phyloP scores from a whole-genome alignment of 2,329 filamentous ascomycete species.

The Fusarium xylarioides region DNA sequence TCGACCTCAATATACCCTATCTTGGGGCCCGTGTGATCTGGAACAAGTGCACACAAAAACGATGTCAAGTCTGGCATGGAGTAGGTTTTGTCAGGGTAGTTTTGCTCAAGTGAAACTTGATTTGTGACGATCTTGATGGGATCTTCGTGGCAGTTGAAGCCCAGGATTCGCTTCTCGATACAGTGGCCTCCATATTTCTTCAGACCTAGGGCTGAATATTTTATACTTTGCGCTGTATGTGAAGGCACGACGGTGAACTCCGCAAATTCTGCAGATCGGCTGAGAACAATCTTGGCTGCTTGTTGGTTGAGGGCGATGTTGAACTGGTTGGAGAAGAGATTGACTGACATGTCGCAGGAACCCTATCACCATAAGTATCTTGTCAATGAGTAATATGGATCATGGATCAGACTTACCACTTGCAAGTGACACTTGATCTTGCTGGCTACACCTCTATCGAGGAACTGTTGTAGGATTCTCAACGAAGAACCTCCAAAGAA shows the following conservation, averaged over 20 bases:
- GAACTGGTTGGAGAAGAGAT: conserved; percentile 39
- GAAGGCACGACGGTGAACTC: conserved; percentile 37
- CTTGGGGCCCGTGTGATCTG: conserved; percentile 3
- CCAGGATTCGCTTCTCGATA: conserved; percentile 32
- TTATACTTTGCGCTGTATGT: conserved; percentile 37
- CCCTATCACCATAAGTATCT: conserved; percentile 15
- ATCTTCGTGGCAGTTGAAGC: conserved; percentile 39
- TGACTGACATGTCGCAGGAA: conserved; percentile 34
- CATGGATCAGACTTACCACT: conserved; percentile 18
- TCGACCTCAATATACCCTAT: conserved; percentile 11
- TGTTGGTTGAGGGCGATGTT: conserved; percentile 33
- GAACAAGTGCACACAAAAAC: conserved; percentile 25
- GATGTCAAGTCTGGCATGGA: conserved; percentile 38
- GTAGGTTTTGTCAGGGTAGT: conserved; percentile 25
- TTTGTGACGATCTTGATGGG: conserved; percentile 30
- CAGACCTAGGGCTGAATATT: conserved; percentile 30
- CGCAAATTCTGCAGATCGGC: conserved; percentile 19
- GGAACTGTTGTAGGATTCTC: conserved; percentile 30
- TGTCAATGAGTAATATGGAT: neutral
- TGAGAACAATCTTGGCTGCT: conserved; percentile 30
- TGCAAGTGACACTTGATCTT: conserved; percentile 36
- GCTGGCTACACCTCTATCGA: conserved; percentile 24
- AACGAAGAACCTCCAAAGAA: conserved; percentile 39
- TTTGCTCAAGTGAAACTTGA: conserved; percentile 21
- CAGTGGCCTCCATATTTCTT: conserved; percentile 17